Evolutionary conservation across 2,329 filamentous ascomycete species (phyloP).

Genomic region (Laburnicola sp.): DNA sequence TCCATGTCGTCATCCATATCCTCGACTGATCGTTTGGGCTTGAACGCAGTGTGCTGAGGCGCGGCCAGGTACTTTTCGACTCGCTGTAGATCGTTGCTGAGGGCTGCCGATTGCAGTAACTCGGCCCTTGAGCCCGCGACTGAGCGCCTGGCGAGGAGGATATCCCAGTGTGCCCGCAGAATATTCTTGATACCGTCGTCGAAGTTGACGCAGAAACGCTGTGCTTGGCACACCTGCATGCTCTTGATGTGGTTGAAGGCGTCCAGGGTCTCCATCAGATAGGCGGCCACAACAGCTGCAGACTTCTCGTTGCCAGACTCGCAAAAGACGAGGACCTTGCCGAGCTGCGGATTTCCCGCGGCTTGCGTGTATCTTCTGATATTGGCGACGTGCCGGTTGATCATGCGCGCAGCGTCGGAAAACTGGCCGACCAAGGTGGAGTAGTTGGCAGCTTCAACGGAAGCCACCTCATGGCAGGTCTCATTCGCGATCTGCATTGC

Average conservation of each 20-base stretch:
- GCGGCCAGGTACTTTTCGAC: slow-evolving; percentile 4
- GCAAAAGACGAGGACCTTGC: slow-evolving; percentile 83
- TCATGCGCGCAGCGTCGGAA: slow-evolving; percentile 61
- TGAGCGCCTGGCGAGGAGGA: slow-evolving; percentile 55
- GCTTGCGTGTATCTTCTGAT: slow-evolving; percentile 23
- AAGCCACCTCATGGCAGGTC: slow-evolving; percentile 63
- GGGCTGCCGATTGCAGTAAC: slow-evolving; percentile 9
- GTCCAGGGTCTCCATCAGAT: slow-evolving; percentile 76
- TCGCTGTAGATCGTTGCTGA: slow-evolving; percentile 12
- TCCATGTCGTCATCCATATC: slow-evolving; percentile 37
- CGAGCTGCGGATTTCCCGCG: slow-evolving; percentile 43
- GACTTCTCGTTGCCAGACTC: slow-evolving; percentile 89
- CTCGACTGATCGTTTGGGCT: slow-evolving; percentile 35
- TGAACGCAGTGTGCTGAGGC: slow-evolving; percentile 2
- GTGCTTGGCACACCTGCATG: slow-evolving; percentile 69
- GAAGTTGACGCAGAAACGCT: slow-evolving; percentile 76
- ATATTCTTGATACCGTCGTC: slow-evolving; percentile 64
- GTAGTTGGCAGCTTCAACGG: slow-evolving; percentile 66
- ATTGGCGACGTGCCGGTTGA: slow-evolving; percentile 72
- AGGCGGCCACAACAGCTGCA: slow-evolving; percentile 74
- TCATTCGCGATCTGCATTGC: slow-evolving; percentile 57
- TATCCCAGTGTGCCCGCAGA: slow-evolving; percentile 56
- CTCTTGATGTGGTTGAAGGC: slow-evolving; percentile 65
- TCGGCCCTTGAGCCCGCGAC: slow-evolving; percentile 26
- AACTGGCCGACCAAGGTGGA: slow-evolving; percentile 69